Conservation (phyloP, 1,284 basidiomycete species). For the Tilletia horrida region DNA sequence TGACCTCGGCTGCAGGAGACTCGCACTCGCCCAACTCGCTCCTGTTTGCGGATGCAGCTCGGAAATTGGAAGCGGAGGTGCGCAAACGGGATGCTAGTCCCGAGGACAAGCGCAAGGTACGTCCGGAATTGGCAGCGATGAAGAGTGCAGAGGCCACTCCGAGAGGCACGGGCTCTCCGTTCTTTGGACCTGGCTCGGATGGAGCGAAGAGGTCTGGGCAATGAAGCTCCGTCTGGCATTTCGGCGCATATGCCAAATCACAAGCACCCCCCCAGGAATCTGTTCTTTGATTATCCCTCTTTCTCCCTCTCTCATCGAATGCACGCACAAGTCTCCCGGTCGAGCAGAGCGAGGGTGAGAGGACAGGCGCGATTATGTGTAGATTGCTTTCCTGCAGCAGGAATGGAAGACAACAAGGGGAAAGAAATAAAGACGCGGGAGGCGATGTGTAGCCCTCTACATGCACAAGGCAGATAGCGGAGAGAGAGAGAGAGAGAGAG, state of each 20-base stretch:
- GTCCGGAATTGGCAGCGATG: conserved; percentile 34
- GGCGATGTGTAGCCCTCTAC: neutral
- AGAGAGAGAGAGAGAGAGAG: neutral
- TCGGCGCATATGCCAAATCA: no score
- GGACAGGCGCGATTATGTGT: no score
- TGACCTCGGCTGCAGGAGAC: neutral
- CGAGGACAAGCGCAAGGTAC: conserved; percentile 24
- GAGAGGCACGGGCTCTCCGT: neutral
- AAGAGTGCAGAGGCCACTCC: conserved; percentile 39
- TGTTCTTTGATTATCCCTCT: no score
- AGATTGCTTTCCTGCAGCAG: no score
- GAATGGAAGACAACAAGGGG: no score
- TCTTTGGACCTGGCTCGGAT: neutral
- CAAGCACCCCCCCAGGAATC: no score
- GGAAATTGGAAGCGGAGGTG: conserved; percentile 35
- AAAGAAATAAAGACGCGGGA: conserved; percentile 3
- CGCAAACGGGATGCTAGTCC: conserved; percentile 21
- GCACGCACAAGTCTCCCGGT: no score
- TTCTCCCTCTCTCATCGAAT: no score
- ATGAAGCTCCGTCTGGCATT: no score
- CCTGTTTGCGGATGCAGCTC: conserved; percentile 33
- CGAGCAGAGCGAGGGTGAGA: no score
- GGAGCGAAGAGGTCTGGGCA: neutral
- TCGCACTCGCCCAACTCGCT: conserved; percentile 21
- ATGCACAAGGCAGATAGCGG: neutral